Percentiles rank a stretch among this genome's conserved stretches.
Conservation (phyloP, 768 basidiomycete species). For the Obba rivulosa region DNA sequence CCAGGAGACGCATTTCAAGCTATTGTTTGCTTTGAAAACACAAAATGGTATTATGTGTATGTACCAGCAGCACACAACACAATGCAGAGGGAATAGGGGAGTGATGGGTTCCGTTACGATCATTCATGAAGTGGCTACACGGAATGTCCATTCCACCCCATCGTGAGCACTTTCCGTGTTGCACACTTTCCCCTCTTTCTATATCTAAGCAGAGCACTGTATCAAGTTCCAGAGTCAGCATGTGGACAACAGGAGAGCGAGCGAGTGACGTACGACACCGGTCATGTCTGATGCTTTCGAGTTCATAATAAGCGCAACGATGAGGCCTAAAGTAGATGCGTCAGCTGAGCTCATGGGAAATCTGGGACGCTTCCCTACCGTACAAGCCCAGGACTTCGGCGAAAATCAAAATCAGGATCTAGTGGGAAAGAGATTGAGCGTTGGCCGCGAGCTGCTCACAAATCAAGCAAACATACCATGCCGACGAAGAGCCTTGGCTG, state of each 20-base stretch:
- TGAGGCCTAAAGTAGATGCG: conserved; percentile 47
- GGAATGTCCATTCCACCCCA: too few species aligned
- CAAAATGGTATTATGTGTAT: neutral
- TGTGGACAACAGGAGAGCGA: too few species aligned
- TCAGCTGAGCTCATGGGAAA: neutral
- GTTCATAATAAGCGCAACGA: conserved; percentile 96
- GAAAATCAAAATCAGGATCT: conserved; percentile 98
- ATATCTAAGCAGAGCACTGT: conserved; percentile 15
- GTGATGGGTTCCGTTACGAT: too few species aligned
- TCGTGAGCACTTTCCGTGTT: too few species aligned
- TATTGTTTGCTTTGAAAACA: neutral
- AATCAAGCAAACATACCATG: conserved; percentile 54
- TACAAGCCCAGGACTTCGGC: conserved; percentile 92
- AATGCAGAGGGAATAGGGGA: too few species aligned
- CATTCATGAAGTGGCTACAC: too few species aligned
- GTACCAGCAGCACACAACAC: neutral
- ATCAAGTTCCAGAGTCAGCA: neutral
- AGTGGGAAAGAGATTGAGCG: neutral
- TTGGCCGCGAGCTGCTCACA: neutral
- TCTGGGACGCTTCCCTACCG: conserved; percentile 31
- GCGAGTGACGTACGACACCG: conserved; percentile 13
- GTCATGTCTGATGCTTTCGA: conserved; percentile 44
- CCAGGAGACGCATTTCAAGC: neutral
- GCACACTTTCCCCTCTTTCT: neutral
- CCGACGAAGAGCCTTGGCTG: conserved; percentile 92